A percentile compares a stretch with the other conserved stretches of the same genome.
Evolutionary conservation across 108 stramenopile genomes (phyloP).

Genomic region (Mayamaea pseudoterrestris): DNA sequence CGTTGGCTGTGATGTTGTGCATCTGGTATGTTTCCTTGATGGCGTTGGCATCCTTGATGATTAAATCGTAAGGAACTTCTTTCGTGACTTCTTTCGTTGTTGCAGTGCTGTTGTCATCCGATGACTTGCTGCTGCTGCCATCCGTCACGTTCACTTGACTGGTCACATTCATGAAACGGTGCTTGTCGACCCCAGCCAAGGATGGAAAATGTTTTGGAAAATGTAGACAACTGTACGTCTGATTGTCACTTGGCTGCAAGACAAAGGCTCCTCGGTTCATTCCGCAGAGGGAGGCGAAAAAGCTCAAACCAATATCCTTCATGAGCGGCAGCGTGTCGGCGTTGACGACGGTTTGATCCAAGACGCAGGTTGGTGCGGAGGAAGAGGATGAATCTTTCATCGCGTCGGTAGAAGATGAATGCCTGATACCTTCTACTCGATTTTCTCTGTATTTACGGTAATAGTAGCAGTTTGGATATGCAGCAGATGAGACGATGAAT

Average conservation of each 20-base stretch:
- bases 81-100: too few species aligned
- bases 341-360: conserved; percentile 49
- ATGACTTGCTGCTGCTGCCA: too few species aligned
- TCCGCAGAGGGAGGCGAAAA: conserved; percentile 76
- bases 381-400: too few species aligned
- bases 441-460: too few species aligned
- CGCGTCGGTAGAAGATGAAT: too few species aligned
- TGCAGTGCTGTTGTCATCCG: too few species aligned
- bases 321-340: conserved; percentile 34
- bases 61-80: too few species aligned
- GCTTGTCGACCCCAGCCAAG: conserved; percentile 16
- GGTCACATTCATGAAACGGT: too few species aligned
- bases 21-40: conserved; percentile 17
- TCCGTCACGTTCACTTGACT: too few species aligned
- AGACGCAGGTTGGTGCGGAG: conserved; percentile 24
- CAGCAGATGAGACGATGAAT: too few species aligned
- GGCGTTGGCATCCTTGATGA: conserved; percentile 27
- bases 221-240: conserved; percentile 14
- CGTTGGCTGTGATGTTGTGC: conserved; percentile 39
- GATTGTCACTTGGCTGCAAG: conserved; percentile 52
- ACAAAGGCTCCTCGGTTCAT: conserved; percentile 85
- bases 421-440: too few species aligned
- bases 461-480: too few species aligned
- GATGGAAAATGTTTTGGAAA: conserved; percentile 22
- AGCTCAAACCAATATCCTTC: conserved; percentile 51